These are phyloP conservation scores for Mortierella sp. DNA, from an alignment of 371 early-diverging fungal genomes.

Conservation along the genomic window DNA sequence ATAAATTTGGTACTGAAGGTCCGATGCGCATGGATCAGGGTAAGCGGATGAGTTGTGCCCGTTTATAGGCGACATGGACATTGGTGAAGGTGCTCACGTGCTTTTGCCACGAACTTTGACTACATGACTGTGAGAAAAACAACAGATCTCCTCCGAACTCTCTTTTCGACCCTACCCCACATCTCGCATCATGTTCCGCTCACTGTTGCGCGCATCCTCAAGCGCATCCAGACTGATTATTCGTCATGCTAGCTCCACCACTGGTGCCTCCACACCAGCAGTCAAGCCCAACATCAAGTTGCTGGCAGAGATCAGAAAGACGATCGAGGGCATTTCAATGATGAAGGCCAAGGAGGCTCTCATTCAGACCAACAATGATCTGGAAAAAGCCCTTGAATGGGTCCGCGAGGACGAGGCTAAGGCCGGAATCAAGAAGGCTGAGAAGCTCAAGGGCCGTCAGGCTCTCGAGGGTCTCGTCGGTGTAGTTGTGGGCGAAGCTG, in stretches of 20 bases:
- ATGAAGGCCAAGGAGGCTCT: constrained; percentile 92
- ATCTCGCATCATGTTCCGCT: constrained; percentile 34
- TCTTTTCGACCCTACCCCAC: neutral
- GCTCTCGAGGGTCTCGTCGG: constrained; percentile 82
- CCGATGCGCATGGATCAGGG: too few relatives aligned
- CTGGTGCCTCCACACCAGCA: constrained; percentile 36
- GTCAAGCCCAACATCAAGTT: constrained; percentile 79
- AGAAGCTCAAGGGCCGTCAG: constrained; percentile 72
- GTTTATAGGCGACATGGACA: too few relatives aligned
- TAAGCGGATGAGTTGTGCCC: too few relatives aligned
- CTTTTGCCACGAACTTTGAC: too few relatives aligned
- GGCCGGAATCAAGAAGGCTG: constrained; percentile 82
- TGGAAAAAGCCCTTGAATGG: constrained; percentile 86
- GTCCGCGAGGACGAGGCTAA: constrained; percentile 76
- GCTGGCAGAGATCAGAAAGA: constrained; percentile 85
- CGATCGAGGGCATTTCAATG: constrained; percentile 69
- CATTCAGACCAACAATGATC: constrained; percentile 75
- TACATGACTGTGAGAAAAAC: too few relatives aligned
- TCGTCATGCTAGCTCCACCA: constrained; percentile 27
- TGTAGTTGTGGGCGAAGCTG: constrained; percentile 64
- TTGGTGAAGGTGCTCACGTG: too few relatives aligned
- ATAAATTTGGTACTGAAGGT: too few relatives aligned
- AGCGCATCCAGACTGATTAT: constrained; percentile 5
- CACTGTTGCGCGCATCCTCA: constrained; percentile 26
- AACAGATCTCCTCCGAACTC: neutral